A percentile compares a stretch with the other conserved stretches of the same genome.
Conservation (phyloP, 768 basidiomycete genomes). For the Hysterangium stoloniferum region DNA sequence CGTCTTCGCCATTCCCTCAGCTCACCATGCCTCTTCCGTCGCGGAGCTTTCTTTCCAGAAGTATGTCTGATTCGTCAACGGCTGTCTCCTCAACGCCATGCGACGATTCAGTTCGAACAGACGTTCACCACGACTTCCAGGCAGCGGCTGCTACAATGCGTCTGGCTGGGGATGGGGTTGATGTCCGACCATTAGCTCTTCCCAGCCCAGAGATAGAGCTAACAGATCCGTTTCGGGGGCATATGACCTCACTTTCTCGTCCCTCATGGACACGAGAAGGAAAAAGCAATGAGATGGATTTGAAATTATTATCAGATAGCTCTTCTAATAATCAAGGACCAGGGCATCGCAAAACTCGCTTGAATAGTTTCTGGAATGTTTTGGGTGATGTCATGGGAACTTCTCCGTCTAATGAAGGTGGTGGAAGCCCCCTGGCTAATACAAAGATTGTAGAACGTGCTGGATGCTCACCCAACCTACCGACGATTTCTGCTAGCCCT, state of each 20-base stretch:
- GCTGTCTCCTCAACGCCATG: background rate
- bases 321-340: slow-evolving; percentile 19
- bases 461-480: background rate
- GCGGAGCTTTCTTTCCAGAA: background rate
- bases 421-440: background rate
- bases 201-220: slow-evolving; percentile 90
- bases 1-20: background rate
- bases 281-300: slow-evolving; percentile 28
- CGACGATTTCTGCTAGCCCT: slow-evolving; percentile 5
- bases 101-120: background rate
- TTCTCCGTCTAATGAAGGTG: background rate
- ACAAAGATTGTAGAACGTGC: background rate
- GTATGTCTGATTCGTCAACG: slow-evolving; percentile 10
- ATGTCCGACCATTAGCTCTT: slow-evolving; percentile 78
- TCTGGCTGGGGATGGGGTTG: slow-evolving; percentile 74
- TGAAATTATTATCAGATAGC: slow-evolving; percentile 29
- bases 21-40: slow-evolving; percentile 1
- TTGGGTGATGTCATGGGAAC: slow-evolving; percentile 3
- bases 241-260: slow-evolving; percentile 55
- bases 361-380: slow-evolving; percentile 68
- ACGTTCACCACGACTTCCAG: slow-evolving; percentile 6
- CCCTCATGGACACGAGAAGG: slow-evolving; percentile 23
- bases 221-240: slow-evolving; percentile 80
- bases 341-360: slow-evolving; percentile 43
- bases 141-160: slow-evolving; percentile 67